These are phyloP conservation scores for Kwoniella pini DNA, from an alignment of 768 basidiomycete species.

Conservation along the genomic window DNA sequence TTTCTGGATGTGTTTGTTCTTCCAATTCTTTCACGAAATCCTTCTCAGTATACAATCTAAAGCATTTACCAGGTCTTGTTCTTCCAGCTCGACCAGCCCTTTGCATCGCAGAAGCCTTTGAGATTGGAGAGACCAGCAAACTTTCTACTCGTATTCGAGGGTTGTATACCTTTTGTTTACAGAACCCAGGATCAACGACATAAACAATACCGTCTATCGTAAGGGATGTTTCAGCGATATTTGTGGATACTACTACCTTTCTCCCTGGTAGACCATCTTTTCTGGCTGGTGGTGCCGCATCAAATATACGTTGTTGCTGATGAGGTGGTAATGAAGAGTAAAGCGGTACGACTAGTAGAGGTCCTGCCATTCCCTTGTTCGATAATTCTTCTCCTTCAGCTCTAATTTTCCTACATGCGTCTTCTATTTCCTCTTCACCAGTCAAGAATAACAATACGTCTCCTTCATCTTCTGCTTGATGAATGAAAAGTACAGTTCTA, in stretches of 20 bases:
- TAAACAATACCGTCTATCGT: constrained; percentile 99
- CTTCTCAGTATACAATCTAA: constrained; percentile 92
- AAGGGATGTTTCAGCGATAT: constrained; percentile 94
- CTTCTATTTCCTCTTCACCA: constrained; percentile 98
- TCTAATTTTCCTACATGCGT: constrained; percentile 90
- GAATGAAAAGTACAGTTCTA: constrained; percentile 93
- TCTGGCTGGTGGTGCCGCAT: constrained; percentile 71
- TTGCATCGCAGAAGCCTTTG: constrained; percentile 95
- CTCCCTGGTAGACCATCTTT: constrained; percentile 77
- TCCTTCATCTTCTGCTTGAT: constrained; percentile 88
- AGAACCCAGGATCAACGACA: constrained; percentile 96
- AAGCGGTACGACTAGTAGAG: constrained; percentile 83
- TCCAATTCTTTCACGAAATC: constrained; percentile 95
- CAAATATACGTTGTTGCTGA: constrained; percentile 96
- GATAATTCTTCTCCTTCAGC: constrained; percentile 83
- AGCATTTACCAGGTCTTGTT: constrained; percentile 95
- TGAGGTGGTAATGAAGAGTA: constrained; percentile 93
- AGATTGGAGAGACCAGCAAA: constrained; percentile 88
- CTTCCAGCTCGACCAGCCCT: constrained; percentile 94
- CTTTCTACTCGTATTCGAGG: constrained; percentile 95
- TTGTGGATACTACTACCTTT: constrained; percentile 93
- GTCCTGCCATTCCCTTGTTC: constrained; percentile 67
- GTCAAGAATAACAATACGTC: constrained; percentile 94
- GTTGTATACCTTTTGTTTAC: constrained; percentile 98
- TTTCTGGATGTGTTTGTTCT: constrained; percentile 97